Evolutionary conservation across 2,329 filamentous ascomycete species (phyloP), one percentile per base, ranked within the genome.

Genomic region (Hymenotorrendiella dingleyae): DNA sequence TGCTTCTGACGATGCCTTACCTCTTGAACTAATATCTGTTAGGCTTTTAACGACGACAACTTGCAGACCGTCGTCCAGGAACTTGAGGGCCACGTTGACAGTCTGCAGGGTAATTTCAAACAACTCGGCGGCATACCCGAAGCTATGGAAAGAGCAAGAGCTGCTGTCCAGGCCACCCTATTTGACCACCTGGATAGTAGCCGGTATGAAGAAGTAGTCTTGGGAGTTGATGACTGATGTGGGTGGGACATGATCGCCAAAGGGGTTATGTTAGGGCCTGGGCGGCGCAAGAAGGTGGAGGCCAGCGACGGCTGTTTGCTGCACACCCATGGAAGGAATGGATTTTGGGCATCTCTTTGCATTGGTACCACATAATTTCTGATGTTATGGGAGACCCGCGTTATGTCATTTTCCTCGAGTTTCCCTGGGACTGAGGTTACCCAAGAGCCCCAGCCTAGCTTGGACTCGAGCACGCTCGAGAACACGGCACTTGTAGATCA

Each of bases 81-180:
- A 4, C 36, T 63, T 6, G 40, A 49, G 29, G 54, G 53, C 48
- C 61, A 63, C 45, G 50, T 63, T 46, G 58, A 55, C 24, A 61
- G 52, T 33, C 54, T 63, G 26, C 43, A 56, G 23, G 52, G 54
- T 21, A 63, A 63, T 46, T 39, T 62, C 9, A 51, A 54, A 28
- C 58, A 60, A 39, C 50, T 63, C 17, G 28, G 53, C 21, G 60
- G 57, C 7, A 50, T 63, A 16, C 39, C 49, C 29, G 48, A 59
- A 19, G 54, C 58, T 34, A 58, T 63, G 24, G 42, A 45, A 11
- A 56, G 50, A 36, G 53, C 49, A 12, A 61, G 53, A 47, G 60
- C 60, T 17, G 53, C 51, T 38, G 53, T 63, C 19, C 57, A 60
- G 42, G 50, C 52, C 30, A 56, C 52, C 14, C 42, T 63, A 10